Evolutionary conservation across 305 asterid species (phyloP), one percentile per base, ranked within the genome.

Genomic region (Plantago lanceolata): DNA sequence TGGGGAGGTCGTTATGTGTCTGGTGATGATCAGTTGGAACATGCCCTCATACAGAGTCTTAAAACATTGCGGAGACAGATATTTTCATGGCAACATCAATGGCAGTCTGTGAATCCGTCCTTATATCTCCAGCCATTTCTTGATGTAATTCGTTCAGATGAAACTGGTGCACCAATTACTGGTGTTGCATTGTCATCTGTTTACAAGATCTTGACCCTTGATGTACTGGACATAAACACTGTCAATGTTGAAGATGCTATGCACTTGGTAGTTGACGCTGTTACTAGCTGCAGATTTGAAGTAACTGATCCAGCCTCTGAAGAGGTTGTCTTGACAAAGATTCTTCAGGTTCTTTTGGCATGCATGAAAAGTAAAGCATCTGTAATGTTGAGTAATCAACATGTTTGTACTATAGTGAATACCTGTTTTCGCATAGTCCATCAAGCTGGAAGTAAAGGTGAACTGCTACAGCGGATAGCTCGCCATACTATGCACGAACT

Each of bases 1-100:
- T 89, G 96, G 98, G 97, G 96, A 68, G 97, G 95, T 66, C 95
- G 96, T 64, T 92, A 85, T 76, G 93, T 80, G 72, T 83, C 97
- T 8, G 98, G 97, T 1, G 98, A 92, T 76, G 98, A 92, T 78
- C 98, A 87, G 71, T 81, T 89, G 79, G 97, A 92, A 72, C 95
- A 92, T 81, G 76, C 97, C 65, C 95, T 87, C 67, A 89, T 92
- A 74, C 96, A 87, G 67, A 79, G 96, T 55, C 94, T 92, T 64
- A 92, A 89, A 82, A 80, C 86, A 31, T 71, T 89, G 81, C 77
- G 94, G 68, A 89, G 75, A 69, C 93, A 87, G 72, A 80, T 92
- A 69, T 89, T 89, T 75, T 76, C 82, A 44, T 89, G 89, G 97
- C 89, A 79, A 73, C 76, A 84, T 66, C 92, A 84, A 50, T 90